Evolutionary conservation across 176 grass and related monocot species (phyloP).

Genomic region (Triticum turgidum): DNA sequence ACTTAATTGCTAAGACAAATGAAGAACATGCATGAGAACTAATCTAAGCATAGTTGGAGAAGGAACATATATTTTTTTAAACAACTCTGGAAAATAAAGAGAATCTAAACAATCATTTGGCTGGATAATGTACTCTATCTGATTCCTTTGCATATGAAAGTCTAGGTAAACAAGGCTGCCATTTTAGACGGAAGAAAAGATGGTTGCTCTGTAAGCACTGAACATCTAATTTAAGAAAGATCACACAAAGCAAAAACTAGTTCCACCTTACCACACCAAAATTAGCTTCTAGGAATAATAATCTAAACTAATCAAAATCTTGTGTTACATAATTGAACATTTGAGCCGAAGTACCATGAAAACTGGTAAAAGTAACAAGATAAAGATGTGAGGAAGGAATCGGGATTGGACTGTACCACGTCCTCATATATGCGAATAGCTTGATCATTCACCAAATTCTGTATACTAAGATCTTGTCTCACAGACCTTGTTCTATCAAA

Average conservation of each 20-base stretch:
- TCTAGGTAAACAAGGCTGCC: neutral
- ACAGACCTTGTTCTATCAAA: constrained; percentile 94
- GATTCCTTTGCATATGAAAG: neutral
- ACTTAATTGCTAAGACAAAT: neutral
- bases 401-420: constrained; percentile 59
- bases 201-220: neutral
- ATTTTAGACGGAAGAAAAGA: constrained; percentile 10
- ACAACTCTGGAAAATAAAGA: neutral
- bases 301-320: neutral
- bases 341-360: constrained; percentile 8
- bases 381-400: neutral
- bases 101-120: constrained; percentile 15
- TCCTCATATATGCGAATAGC: constrained; percentile 86
- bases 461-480: constrained; percentile 83
- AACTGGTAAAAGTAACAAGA: constrained; percentile 9
- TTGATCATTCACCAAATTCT: constrained; percentile 69
- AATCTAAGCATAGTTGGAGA: constrained; percentile 16
- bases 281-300: constrained; percentile 9
- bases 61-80: constrained; percentile 16
- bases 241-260: constrained; percentile 14
- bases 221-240: constrained; percentile 21
- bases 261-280: neutral
- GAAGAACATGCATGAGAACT: constrained; percentile 18
- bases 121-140: constrained; percentile 13
- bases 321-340: neutral